Percentiles rank a stretch among this genome's conserved stretches.
phyloP scores from a whole-genome alignment of 2,329 filamentous ascomycete genomes.

The Arthroderma sp. region DNA sequence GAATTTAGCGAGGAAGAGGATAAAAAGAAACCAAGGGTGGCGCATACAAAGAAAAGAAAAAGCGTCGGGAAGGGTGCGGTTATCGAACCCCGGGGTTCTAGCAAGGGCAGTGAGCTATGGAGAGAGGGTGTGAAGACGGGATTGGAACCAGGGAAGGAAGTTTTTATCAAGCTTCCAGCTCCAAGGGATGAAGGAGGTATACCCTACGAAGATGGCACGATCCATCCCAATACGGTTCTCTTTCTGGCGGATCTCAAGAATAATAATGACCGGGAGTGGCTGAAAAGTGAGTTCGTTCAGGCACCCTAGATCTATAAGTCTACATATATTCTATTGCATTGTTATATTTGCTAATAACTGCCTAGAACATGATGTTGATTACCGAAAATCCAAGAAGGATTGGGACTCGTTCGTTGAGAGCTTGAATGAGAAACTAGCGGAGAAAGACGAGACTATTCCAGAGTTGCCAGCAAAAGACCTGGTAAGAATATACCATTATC shows the following conservation, averaged over 20 bases:
- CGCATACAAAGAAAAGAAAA: constrained; percentile 19
- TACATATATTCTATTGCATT: constrained; percentile 3
- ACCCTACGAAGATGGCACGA: constrained; percentile 44
- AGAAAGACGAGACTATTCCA: constrained; percentile 68
- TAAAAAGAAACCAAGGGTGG: background rate
- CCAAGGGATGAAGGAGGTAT: constrained; percentile 48
- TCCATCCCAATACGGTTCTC: constrained; percentile 53
- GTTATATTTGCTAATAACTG: background rate
- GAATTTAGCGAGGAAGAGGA: constrained; percentile 5
- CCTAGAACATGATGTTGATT: constrained; percentile 66
- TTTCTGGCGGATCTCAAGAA: constrained; percentile 48
- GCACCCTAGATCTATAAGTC: background rate
- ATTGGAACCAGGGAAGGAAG: constrained; percentile 46
- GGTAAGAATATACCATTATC: constrained; percentile 32
- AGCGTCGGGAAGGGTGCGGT: constrained; percentile 14
- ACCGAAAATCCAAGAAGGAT: constrained; percentile 63
- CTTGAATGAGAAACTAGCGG: constrained; percentile 57
- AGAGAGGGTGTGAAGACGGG: constrained; percentile 44
- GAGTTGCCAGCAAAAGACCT: constrained; percentile 78
- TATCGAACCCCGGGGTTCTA: background rate
- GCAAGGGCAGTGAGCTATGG: constrained; percentile 40
- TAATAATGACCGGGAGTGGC: constrained; percentile 52
- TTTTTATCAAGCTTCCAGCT: constrained; percentile 53
- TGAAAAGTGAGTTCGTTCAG: constrained; percentile 41
- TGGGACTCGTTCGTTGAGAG: constrained; percentile 67